Percentiles rank a stretch among this genome's conserved stretches.
phyloP scores from a whole-genome alignment of 441 rosid species.

The Codiaeum variegatum region DNA sequence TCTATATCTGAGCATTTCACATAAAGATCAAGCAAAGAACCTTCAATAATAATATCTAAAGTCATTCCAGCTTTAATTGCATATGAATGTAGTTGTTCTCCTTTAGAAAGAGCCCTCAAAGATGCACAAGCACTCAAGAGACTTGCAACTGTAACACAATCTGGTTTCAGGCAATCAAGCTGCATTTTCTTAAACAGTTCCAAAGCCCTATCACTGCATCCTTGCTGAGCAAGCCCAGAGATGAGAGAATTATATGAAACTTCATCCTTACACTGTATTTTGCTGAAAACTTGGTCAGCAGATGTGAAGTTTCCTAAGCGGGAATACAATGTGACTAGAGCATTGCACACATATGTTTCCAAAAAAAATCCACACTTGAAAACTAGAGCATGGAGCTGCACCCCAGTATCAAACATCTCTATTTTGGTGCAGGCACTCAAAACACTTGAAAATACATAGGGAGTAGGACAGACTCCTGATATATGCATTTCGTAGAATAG shows the following conservation, averaged over 20 bases:
- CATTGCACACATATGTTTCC: conserved; percentile 77
- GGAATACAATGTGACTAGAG: conserved; percentile 72
- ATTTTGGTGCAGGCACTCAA: conserved; percentile 76
- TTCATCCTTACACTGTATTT: conserved; percentile 56
- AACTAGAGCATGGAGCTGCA: conserved; percentile 71
- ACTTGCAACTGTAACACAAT: conserved; percentile 72
- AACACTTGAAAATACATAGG: conserved; percentile 76
- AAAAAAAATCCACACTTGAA: conserved; percentile 62
- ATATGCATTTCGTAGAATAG: conserved; percentile 62
- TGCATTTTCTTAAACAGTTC: conserved; percentile 69
- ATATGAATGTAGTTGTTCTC: conserved; percentile 71
- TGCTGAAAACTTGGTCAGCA: conserved; percentile 66
- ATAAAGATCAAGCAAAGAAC: conserved; percentile 83
- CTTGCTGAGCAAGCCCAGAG: conserved; percentile 72
- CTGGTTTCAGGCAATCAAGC: conserved; percentile 69
- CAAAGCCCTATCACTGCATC: conserved; percentile 59
- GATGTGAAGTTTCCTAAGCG: conserved; percentile 49
- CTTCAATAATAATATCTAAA: conserved; percentile 62
- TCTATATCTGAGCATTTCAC: conserved; percentile 68
- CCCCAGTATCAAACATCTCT: conserved; percentile 49
- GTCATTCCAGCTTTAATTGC: conserved; percentile 63
- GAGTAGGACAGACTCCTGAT: conserved; percentile 53
- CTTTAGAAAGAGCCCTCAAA: conserved; percentile 41
- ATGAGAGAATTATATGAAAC: conserved; percentile 84
- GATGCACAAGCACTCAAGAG: conserved; percentile 71